Evolutionary conservation across 1,139 yeast species (phyloP), one percentile per base, ranked within the genome.

Genomic region (Pichia sp.): DNA sequence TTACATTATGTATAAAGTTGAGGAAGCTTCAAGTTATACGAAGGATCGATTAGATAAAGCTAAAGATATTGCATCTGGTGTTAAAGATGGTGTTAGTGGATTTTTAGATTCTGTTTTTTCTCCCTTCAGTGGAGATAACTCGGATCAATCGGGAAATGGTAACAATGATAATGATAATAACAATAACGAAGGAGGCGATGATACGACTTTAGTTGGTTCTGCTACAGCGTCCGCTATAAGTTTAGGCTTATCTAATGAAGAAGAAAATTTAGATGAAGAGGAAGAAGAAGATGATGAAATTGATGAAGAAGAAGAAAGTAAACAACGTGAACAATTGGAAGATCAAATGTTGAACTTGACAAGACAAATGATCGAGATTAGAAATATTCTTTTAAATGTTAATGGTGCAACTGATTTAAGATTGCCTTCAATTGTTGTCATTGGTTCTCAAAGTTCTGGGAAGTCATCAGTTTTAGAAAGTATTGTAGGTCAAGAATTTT

Each of bases 371-470:
- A 95, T 95, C 62, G 99, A 95, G 67, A 91, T 95, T 54, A 76
- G 98, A 64, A 80, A 84, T 50, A 78, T 93, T 46, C 73, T 95
- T 51, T 80, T 87, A 54, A 82, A 80, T 56, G 81, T 95, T 22
- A 95, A 90, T 63, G 71, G 77, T 0, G 73, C 85, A 6, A 91
- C 89, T 43, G 80, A 88, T 14, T 73, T 93, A 46, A 87, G 84
- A 58, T 73, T 95, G 43, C 99, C 99, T 1, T 87, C 96, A 0
- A 95, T 95, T 60, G 99, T 95, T 19, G 99, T 95, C 1, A 81
- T 95, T 59, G 99, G 99, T 0, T 93, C 99, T 1, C 99, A 95
- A 71, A 87, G 96, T 13, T 88, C 96, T 49, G 99, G 99, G 50
- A 91, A 91, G 70, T 86, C 96, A 39, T 89, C 96, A 7, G 97